Conservation (phyloP, 2,329 filamentous ascomycete species). For the Pestalotiopsis sp. region DNA sequence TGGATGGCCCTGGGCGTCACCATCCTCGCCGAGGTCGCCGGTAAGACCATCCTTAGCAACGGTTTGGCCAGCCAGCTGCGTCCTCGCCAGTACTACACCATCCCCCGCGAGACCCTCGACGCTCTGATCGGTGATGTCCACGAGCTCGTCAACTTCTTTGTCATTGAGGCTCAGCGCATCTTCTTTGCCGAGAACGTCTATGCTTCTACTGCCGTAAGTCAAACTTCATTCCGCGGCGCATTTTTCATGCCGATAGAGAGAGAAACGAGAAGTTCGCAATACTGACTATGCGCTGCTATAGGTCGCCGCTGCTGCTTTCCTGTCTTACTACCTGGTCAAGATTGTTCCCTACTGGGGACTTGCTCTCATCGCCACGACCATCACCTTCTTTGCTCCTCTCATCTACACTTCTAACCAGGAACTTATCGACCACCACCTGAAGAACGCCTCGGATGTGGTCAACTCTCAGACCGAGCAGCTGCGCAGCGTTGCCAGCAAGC, state of each 20-base stretch:
- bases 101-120: conserved; percentile 65
- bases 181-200: conserved; percentile 69
- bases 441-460: conserved; percentile 59
- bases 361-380: conserved; percentile 59
- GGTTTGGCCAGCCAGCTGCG: conserved; percentile 68
- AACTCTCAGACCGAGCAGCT: conserved; percentile 66
- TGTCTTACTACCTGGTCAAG: conserved; percentile 71
- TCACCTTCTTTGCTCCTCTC: conserved; percentile 64
- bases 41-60: conserved; percentile 62
- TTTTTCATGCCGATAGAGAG: conserved; percentile 15
- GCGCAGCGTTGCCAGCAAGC: conserved; percentile 63
- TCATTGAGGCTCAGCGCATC: conserved; percentile 71
- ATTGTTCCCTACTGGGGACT: conserved; percentile 72
- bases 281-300: conserved; percentile 29
- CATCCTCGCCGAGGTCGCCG: conserved; percentile 61
- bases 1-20: conserved; percentile 65
- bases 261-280: neutral
- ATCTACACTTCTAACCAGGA: conserved; percentile 71
- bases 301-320: conserved; percentile 62
- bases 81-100: conserved; percentile 68
- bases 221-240: neutral
- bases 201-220: conserved; percentile 61
- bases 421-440: conserved; percentile 66
- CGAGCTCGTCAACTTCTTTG: conserved; percentile 72
- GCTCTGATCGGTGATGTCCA: conserved; percentile 64